Evolutionary conservation across 2,329 filamentous ascomycete species (phyloP), one percentile per base, ranked within the genome.

Genomic region (Neofusicoccum cordaticola): DNA sequence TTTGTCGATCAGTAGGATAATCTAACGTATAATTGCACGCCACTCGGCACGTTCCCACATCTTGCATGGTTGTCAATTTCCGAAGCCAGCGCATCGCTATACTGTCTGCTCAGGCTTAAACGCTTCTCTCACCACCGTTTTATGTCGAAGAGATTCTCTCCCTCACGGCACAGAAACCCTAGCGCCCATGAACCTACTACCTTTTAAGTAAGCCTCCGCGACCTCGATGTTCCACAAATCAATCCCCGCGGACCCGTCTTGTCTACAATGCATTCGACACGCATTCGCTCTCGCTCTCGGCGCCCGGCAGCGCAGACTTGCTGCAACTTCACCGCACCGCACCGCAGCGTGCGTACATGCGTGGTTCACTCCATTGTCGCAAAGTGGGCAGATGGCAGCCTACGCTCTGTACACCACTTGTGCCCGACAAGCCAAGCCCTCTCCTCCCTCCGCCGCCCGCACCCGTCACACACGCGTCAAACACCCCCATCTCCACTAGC

Each of bases 11-110:
- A 44, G 53, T 58, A 58, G 52, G 53, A 58, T 58, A 58, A 58
- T 34, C 17, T 58, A 58, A 58, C 53, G 53, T 58, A 58, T 58
- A 58, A 58, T 58, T 37, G 22, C 41, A 44, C 41, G 17, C 12
- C 27, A 51, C 19, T 7, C 12, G 37, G 11, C 2, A 19, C 39
- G 22, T 34, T 45, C 41, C 48, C 45, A 48, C 15, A 27, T 48
- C 27, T 13, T 9, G 45, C 45, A 27, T 31, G 27, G 27, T 31
- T 31, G 6, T 31, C 27, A 31, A 31, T 7, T 7, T 31, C 27
- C 4, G 27, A 31, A 31, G 27, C 27, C 27, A 31, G 27, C 27
- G 27, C 27, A 31, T 31, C 27, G 27, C 27, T 31, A 31, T 31
- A 31, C 27, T 31, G 4, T 31, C 27, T 31, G 1, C 27, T 7